These are phyloP conservation scores for Colletotrichum filicis DNA, from an alignment of 2,329 filamentous ascomycete genomes.

Conservation along the genomic window DNA sequence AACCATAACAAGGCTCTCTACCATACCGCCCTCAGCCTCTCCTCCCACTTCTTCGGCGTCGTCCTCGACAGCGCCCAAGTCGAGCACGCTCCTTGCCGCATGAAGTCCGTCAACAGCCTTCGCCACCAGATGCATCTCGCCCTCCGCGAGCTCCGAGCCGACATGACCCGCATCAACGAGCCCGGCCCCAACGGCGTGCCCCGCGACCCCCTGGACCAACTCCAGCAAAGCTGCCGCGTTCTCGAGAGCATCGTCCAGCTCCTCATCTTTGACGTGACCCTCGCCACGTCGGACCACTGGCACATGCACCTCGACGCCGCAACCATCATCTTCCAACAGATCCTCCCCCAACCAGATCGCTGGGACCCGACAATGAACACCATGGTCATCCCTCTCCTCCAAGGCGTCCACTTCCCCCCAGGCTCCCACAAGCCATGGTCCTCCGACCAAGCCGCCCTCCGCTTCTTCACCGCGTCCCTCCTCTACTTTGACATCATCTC, in stretches of 20 bases:
- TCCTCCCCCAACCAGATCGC: slow-evolving; percentile 49
- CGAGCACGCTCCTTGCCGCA: slow-evolving; percentile 29
- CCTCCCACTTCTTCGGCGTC: slow-evolving; percentile 66
- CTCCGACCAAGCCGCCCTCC: slow-evolving; percentile 57
- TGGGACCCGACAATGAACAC: slow-evolving; percentile 50
- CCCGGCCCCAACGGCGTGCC: slow-evolving; percentile 37
- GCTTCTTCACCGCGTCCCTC: slow-evolving; percentile 59
- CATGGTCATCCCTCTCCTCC: slow-evolving; percentile 32
- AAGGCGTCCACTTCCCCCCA: slow-evolving; percentile 21
- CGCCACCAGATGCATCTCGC: slow-evolving; percentile 57
- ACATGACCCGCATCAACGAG: slow-evolving; percentile 50
- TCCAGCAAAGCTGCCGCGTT: slow-evolving; percentile 50
- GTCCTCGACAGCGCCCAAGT: slow-evolving; percentile 48
- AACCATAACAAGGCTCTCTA: slow-evolving; percentile 67
- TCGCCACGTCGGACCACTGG: slow-evolving; percentile 58
- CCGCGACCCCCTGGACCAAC: slow-evolving; percentile 43
- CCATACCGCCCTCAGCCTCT: slow-evolving; percentile 66
- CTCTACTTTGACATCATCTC: slow-evolving; percentile 62
- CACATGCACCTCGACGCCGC: slow-evolving; percentile 62
- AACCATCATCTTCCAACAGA: slow-evolving; percentile 59
- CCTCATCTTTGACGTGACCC: slow-evolving; percentile 62
- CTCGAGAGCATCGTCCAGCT: slow-evolving; percentile 65
- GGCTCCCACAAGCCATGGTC: slow-evolving; percentile 51
- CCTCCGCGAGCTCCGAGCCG: slow-evolving; percentile 54
- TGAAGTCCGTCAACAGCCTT: slow-evolving; percentile 44